A percentile compares a stretch with the other conserved stretches of the same genome.
Conservation (phyloP, 108 stramenopile genomes). For the Craspedostauros australis region DNA sequence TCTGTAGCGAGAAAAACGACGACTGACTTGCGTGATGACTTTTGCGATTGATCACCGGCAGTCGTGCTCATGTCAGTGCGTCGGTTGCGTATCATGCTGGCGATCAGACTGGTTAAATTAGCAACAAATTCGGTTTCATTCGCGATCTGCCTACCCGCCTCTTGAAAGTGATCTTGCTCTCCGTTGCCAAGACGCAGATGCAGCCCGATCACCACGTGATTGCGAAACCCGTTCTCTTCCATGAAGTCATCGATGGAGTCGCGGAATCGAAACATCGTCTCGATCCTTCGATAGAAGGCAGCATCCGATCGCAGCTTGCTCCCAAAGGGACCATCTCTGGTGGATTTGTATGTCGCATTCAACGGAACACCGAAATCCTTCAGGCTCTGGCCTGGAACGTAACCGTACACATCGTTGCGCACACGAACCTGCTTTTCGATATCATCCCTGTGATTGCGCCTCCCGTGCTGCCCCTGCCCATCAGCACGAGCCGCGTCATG, state of each 20-base stretch:
- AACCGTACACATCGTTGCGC: slow-evolving; percentile 47
- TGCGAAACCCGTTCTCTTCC: slow-evolving; percentile 21
- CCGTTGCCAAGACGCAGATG: slow-evolving; percentile 47
- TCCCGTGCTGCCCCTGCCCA: not conserved
- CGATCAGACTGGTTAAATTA: slow-evolving; percentile 5
- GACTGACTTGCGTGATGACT: not conserved
- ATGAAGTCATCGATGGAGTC: slow-evolving; percentile 14
- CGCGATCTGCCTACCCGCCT: slow-evolving; percentile 19
- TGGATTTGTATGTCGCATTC: not conserved
- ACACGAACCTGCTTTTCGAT: slow-evolving; percentile 20
- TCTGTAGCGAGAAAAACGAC: slow-evolving; percentile 48
- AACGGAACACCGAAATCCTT: slow-evolving; percentile 27
- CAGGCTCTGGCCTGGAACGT: slow-evolving; percentile 34
- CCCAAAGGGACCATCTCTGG: not conserved
- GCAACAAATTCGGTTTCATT: slow-evolving; percentile 15
- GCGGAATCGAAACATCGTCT: slow-evolving; percentile 17
- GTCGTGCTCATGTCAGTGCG: not conserved
- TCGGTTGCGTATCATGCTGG: not conserved
- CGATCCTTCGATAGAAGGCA: slow-evolving; percentile 24
- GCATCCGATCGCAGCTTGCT: slow-evolving; percentile 30
- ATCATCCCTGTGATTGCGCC: not conserved
- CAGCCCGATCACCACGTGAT: slow-evolving; percentile 40
- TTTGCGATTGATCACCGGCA: not conserved
- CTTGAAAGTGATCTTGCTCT: slow-evolving; percentile 30
- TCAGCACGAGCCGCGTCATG: not conserved